These are phyloP conservation scores for Tetrahymena elliotti DNA, from an alignment of 73 alveolate genomes.

Conservation along the genomic window DNA sequence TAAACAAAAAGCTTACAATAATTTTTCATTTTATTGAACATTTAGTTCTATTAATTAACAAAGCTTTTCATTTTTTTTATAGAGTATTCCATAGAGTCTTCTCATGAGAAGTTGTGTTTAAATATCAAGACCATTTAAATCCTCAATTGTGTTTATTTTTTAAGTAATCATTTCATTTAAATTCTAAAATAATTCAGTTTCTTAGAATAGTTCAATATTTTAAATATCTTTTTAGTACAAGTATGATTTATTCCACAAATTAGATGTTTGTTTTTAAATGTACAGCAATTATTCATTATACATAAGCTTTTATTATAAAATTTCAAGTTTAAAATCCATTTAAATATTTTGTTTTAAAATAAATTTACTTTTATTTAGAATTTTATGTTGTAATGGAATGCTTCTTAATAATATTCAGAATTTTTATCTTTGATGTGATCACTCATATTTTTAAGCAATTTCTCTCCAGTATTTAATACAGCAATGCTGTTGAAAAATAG, in stretches of 20 bases:
- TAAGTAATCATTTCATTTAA: neutral
- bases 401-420: neutral
- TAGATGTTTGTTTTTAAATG: neutral
- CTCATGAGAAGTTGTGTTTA: neutral
- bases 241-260: neutral
- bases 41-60: neutral
- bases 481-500: neutral
- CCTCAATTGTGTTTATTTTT: neutral
- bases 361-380: neutral
- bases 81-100: neutral
- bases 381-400: neutral
- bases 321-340: neutral
- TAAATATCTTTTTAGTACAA: neutral
- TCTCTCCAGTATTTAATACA: neutral
- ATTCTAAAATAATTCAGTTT: neutral
- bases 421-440: neutral
- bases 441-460: neutral
- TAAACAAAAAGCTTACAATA: neutral
- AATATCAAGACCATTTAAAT: neutral
- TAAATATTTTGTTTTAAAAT: neutral
- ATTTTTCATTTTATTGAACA: neutral
- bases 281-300: neutral
- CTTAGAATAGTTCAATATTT: neutral
- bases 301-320: neutral
- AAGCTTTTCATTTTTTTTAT: neutral